Base-by-base conservation (phyloP, 768 basidiomycete species). In the Lanmaoa pseudosensibilis region DNA sequence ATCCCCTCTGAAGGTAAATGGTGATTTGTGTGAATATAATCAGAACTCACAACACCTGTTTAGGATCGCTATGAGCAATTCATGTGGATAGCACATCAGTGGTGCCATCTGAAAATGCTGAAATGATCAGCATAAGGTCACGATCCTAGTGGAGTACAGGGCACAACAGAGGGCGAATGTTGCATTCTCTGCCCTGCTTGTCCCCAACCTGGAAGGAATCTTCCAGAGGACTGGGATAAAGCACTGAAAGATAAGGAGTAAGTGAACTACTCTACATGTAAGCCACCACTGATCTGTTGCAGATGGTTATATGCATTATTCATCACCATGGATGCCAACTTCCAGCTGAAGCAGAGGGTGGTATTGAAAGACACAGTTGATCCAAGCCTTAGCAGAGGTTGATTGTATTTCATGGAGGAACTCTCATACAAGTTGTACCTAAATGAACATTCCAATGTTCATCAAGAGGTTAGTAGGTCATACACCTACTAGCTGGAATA, bases 251-350 rank as follows among this genome's bases (percentile, higher is more conserved):
- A 36, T 36, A 36, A 36, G 34, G 34, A 36, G 34, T 36, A 36
- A 36, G 34, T 13, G 25, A 25, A 25, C 25, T 25, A 5, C 25
- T 25, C 25, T 25, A 25, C 5, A 25, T 5, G 2, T 25, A 25
- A 25, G 25, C 25, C 25, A 25, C 3, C 25, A 25, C 37, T 50
- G 7, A 39, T 40, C 2, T 3, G 2, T 18, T 8, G 4, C 10
- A 65, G 64, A 4, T 67, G 55, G 59, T 13, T 55, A 16, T 70
- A 70, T 56, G 57, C 54, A 1, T 21, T 69, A 13, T 67, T 68
- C 25, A 9, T 72, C 2, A 66, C 68, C 2, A 60, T 67, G 5
- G 72, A 74, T 43, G 66, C 71, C 4, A 68, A 68, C 57, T 73
- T 74, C 46, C 57, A 61, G 1, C 43, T 71, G 34, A 70, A 71